Evolutionary conservation across 2,329 filamentous ascomycete species (phyloP), one percentile per base, ranked within the genome.

Genomic region (Botrytis fragariae): DNA sequence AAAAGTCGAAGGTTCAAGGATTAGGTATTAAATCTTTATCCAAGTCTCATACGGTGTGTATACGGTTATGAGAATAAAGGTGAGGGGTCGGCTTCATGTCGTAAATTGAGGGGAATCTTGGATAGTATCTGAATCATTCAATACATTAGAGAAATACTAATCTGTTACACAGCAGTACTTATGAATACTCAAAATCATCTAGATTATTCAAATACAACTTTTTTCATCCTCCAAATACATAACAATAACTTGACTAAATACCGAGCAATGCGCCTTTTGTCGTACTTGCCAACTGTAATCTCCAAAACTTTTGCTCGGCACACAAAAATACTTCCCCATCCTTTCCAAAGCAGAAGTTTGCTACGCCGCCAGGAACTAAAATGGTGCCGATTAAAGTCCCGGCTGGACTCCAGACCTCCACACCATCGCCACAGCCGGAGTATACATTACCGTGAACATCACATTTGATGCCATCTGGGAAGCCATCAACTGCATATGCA

Each of bases 401-500:
- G 0, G 82, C 82, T 0, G 83, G 78, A 72, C 82, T 84, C 86
- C 87, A 90, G 14, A 89, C 83, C 73, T 88, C 84, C 32, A 89
- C 81, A 0, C 87, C 87, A 77, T 89, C 87, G 0, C 85, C 86
- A 74, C 86, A 87, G 0, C 85, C 87, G 39, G 84, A 83, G 80
- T 87, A 89, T 1, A 89, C 84, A 77, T 89, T 89, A 3, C 87
- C 87, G 4, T 84, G 76, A 1, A 82, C 82, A 76, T 89, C 87
- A 59, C 84, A 83, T 75, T 87, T 86, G 74, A 88, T 82, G 81
- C 90, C 90, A 75, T 92, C 90, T 0, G 90, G 88, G 3, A 89
- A 82, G 3, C 87, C 86, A 2, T 83, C 78, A 64, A 86, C 84
- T 3, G 84, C 82, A 74, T 86, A 90, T 0, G 90, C 88, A 77